Evolutionary conservation across 192 early-diverging fungal genomes (phyloP), one percentile per base, ranked within the genome.

Genomic region (Linnemannia exigua): DNA sequence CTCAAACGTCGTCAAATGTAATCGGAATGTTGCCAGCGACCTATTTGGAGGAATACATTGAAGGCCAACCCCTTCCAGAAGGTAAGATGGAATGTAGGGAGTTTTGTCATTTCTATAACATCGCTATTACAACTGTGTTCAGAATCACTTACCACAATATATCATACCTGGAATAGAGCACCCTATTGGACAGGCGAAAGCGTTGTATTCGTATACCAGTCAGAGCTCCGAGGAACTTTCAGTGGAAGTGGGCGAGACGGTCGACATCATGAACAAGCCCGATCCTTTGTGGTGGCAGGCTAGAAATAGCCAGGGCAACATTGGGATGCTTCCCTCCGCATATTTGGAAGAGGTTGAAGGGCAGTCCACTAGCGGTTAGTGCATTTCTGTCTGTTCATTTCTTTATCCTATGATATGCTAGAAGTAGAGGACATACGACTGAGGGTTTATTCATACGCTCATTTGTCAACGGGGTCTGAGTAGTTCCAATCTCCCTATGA

Each of bases 161-260:
- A 31, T 8, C 52, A 54, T 63, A 15, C 9, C 58, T 44, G 41
- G 41, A 12, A 31, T 75, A 84, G 82, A 79, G 35, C 25, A 22
- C 0, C 72, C 82, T 16, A 70, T 78, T 22, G 71, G 67, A 31
- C 51, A 66, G 41, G 83, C 83, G 4, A 79, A 72, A 7, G 83
- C 67, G 0, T 61, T 85, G 20, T 85, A 85, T n/a, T n/a, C 77
- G 0, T 85, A 85, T 44, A 28, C 73, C 4, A 77, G 83, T 2
- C 83, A 76, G 47, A 79, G 47, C 67, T 76, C 85, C 28, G 93
- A 93, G 74, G 95, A 94, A 46, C 87, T 96, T 6, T 87, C 89
- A n/a, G 91, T 96, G 67, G 89, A 90, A 28, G 89, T 87, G 0
- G 94, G 91, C n/a, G 92, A 90, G 44, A 80, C 87, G 6, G 87